phyloP scores from a whole-genome alignment of 257 asterid genomes.

The Catharanthus roseus region DNA sequence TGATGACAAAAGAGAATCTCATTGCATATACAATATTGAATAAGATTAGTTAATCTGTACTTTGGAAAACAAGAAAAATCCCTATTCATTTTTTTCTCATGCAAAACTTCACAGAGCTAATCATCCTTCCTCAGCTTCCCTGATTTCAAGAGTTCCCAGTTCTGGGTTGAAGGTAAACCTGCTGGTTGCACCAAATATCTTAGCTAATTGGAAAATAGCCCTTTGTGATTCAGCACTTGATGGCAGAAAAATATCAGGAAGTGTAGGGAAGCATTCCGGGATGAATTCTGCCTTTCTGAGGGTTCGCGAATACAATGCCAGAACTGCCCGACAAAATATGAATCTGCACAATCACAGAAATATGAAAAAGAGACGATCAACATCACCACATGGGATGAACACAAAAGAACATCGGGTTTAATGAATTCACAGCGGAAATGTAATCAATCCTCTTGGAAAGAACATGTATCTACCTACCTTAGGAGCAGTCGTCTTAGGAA shows the following conservation, averaged over 20 bases:
- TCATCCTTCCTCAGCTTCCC: conserved; percentile 1
- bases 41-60: background rate
- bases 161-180: conserved; percentile 46
- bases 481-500: conserved; percentile 82
- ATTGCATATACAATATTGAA: background rate
- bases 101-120: background rate
- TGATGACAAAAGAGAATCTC: background rate
- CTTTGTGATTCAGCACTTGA: conserved; percentile 50
- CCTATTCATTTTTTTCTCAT: background rate
- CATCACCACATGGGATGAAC: background rate
- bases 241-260: conserved; percentile 64
- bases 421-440: background rate
- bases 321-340: conserved; percentile 69
- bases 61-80: background rate
- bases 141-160: conserved; percentile 20
- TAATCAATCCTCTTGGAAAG: background rate
- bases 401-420: background rate
- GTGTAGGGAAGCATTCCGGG: conserved; percentile 79
- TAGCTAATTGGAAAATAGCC: conserved; percentile 46
- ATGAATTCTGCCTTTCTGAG: conserved; percentile 49
- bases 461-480: conserved; percentile 55
- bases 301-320: conserved; percentile 45
- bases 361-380: background rate
- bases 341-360: conserved; percentile 50
- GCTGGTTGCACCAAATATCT: conserved; percentile 53